These are phyloP conservation scores for Poa pratensis DNA, from an alignment of 176 grass and related monocot species.

Conservation along the genomic window DNA sequence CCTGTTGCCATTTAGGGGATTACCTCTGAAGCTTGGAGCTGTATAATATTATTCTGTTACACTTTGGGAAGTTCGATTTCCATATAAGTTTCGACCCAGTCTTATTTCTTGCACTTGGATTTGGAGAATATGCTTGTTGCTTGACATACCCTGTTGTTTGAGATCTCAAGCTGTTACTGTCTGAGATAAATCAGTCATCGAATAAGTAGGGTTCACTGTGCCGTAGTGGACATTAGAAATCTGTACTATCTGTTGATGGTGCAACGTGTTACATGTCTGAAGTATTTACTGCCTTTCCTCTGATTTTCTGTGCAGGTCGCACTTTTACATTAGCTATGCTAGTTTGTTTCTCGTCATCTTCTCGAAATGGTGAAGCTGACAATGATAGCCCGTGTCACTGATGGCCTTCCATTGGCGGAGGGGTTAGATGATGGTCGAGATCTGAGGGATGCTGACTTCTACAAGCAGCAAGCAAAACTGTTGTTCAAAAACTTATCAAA, in stretches of 20 bases:
- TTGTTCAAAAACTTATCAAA: slow-evolving; percentile 89
- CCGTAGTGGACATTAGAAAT: neutral
- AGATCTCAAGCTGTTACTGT: neutral
- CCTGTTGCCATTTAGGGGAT: neutral
- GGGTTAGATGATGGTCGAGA: slow-evolving; percentile 82
- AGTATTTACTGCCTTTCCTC: neutral
- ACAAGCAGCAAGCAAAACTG: slow-evolving; percentile 89
- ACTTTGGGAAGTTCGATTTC: neutral
- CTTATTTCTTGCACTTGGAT: neutral
- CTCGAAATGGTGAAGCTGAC: slow-evolving; percentile 87
- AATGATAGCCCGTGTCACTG: slow-evolving; percentile 93
- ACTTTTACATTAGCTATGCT: slow-evolving; percentile 23
- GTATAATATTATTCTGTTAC: neutral
- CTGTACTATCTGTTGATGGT: neutral
- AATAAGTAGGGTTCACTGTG: neutral
- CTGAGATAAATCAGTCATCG: neutral
- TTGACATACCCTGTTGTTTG: neutral
- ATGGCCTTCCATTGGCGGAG: slow-evolving; percentile 83
- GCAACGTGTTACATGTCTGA: slow-evolving; percentile 17
- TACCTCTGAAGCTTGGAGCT: slow-evolving; percentile 2
- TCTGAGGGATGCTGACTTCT: slow-evolving; percentile 81
- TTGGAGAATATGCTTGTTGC: neutral
- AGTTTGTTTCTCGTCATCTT: slow-evolving; percentile 26
- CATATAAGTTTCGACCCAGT: neutral
- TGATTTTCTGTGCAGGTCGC: slow-evolving; percentile 44